A percentile compares a stretch with the other conserved stretches of the same genome.
These are phyloP conservation scores for Arthrobotrys iridis DNA, from an alignment of 2,329 filamentous ascomycete genomes.

Conservation along the genomic window DNA sequence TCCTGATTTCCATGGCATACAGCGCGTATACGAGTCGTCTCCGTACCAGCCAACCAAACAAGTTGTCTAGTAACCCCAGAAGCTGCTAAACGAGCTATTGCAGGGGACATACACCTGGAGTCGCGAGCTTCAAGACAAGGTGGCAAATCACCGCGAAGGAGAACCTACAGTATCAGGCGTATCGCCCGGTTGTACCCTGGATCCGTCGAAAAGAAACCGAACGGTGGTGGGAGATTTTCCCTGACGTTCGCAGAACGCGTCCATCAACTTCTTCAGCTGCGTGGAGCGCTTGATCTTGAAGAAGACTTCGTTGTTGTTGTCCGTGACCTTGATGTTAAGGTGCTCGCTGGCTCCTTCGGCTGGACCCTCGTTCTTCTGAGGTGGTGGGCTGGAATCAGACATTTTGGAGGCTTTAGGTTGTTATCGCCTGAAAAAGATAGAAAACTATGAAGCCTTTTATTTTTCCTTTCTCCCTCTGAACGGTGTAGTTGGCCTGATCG, in stretches of 20 bases:
- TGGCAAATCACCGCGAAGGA: constrained; percentile 5
- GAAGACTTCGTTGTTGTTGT: constrained; percentile 99
- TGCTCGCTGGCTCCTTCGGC: constrained; percentile 72
- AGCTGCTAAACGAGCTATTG: not conserved
- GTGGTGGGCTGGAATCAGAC: constrained; percentile 65
- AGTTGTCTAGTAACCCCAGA: too few relatives aligned
- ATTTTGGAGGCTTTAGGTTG: constrained; percentile 61
- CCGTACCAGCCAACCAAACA: too few relatives aligned
- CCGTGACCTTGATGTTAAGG: constrained; percentile 98
- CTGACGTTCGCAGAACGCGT: constrained; percentile 95
- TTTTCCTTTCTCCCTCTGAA: constrained; percentile 14
- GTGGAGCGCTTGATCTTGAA: constrained; percentile 99
- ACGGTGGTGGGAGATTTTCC: constrained; percentile 86
- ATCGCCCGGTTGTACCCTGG: constrained; percentile 85
- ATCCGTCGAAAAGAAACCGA: constrained; percentile 95
- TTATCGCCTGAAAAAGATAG: constrained; percentile 37
- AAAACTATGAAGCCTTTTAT: constrained; percentile 25
- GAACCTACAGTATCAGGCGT: constrained; percentile 87
- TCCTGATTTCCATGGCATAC: not conserved
- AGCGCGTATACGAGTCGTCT: too few relatives aligned
- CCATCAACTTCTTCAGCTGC: constrained; percentile 96
- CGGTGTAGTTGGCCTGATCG: not conserved
- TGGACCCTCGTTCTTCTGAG: constrained; percentile 61
- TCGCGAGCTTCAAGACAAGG: constrained; percentile 13
- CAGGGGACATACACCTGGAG: not conserved